These are phyloP conservation scores for Rhododendron ovatum DNA, from an alignment of 148 eudicot species.

Conservation along the genomic window DNA sequence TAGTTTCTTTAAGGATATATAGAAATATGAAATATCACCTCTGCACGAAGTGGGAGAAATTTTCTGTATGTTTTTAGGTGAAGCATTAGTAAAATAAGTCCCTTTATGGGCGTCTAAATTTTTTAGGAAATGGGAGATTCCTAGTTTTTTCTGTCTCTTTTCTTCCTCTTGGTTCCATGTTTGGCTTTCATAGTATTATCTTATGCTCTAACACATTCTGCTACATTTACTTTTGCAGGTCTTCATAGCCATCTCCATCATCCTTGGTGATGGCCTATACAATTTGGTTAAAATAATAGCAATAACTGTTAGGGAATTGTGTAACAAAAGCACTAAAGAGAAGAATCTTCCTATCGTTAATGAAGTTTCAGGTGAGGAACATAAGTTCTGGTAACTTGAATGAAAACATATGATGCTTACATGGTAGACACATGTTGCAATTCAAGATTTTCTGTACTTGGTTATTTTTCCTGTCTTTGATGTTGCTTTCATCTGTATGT, in stretches of 20 bases:
- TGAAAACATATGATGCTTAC: neutral
- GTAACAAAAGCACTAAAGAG: conserved; percentile 41
- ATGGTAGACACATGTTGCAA: neutral
- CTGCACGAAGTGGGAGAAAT: neutral
- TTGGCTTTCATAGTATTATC: neutral
- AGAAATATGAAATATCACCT: neutral
- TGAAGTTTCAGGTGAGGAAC: conserved; percentile 42
- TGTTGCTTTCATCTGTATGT: neutral
- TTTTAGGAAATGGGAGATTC: neutral
- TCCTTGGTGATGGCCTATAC: conserved; percentile 72
- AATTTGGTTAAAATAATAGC: conserved; percentile 58
- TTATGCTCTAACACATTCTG: neutral
- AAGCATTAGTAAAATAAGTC: neutral
- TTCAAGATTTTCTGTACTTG: neutral
- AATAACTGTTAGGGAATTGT: conserved; percentile 41
- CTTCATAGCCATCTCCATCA: conserved; percentile 59
- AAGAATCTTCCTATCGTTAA: conserved; percentile 42
- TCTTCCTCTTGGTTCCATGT: neutral
- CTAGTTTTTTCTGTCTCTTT: neutral
- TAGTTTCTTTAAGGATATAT: neutral
- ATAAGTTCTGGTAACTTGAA: neutral
- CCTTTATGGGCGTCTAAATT: neutral
- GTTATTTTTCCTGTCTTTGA: neutral
- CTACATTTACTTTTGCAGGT: conserved; percentile 31
- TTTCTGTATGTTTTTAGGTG: neutral